Percentiles rank a stretch among this genome's conserved stretches.
Evolutionary conservation across 2,329 filamentous ascomycete genomes (phyloP).

Genomic region (Alternaria tenuissima): DNA sequence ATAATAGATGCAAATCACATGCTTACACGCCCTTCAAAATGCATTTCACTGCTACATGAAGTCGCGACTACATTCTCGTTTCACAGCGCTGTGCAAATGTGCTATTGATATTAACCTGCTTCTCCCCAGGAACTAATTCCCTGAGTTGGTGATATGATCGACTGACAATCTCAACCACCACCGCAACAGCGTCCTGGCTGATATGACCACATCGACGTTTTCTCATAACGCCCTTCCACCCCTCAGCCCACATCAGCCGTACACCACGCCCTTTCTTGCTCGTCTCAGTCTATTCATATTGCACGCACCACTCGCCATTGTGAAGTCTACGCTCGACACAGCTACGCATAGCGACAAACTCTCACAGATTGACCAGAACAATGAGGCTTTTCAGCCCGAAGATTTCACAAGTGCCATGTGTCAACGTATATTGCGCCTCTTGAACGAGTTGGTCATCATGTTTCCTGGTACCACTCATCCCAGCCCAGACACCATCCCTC

Average conservation of each 20-base stretch:
- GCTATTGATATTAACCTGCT: no score
- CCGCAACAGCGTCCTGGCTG: background rate
- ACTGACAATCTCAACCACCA: background rate
- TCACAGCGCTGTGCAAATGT: no score
- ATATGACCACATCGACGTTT: background rate
- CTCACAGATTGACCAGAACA: background rate
- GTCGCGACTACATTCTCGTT: no score
- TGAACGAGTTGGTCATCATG: background rate
- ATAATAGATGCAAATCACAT: no score
- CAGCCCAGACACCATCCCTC: slow-evolving; percentile 3
- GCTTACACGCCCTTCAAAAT: no score
- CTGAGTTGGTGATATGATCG: no score
- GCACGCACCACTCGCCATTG: background rate
- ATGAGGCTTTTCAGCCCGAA: background rate
- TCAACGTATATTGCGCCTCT: background rate
- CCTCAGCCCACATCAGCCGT: background rate
- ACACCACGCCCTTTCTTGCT: slow-evolving; percentile 5
- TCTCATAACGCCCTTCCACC: background rate
- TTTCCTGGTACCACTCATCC: background rate
- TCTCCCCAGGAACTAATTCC: no score
- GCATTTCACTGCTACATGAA: no score
- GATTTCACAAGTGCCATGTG: background rate
- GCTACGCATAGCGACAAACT: background rate
- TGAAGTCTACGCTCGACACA: background rate
- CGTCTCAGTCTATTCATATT: slow-evolving; percentile 10